Base-by-base conservation (phyloP, 2,329 filamentous ascomycete genomes). In the Phoma sp. region DNA sequence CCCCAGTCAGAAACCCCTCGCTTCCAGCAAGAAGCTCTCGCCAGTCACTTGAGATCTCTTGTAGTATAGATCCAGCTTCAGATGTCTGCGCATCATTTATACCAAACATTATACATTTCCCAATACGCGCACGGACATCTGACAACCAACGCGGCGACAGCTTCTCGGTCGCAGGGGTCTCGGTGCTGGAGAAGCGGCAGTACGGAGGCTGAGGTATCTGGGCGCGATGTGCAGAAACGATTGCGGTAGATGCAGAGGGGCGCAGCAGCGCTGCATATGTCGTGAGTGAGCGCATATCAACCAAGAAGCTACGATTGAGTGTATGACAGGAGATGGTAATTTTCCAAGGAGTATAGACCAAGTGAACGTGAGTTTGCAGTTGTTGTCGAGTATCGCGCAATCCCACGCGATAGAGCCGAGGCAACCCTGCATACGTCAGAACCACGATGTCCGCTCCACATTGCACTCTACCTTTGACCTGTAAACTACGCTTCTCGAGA, bases 31-130 rank as follows among this genome's bases (percentile, higher is more conserved):
- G 76, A 52, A 95, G 76, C 61, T 85, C 83, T 38, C 89, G 79
- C 91, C 91, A 95, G 60, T 91, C 85, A 7, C 69, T 73, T 2
- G 84, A 81, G 22, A 93, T 70, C 35, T 83, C 79, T 40, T 80
- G 76, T 23, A 90, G 68, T n/a, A 93, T 81, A 1, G 67, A 67
- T 0, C 82, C 84, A 0, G 87, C 88, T 44, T 83, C 80, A 6
- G 75, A 63, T 4, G 84, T 77, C 68, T 92, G 89, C 27, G 72
- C 65, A 1, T 76, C 73, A n/a, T 77, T 77, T 62, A 90, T 80
- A 2, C 90, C 90, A 68, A 91, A 93, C 58, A 82, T 83, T 61
- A 93, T 84, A 71, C 90, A 93, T 75, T 86, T 87, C 2, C 89
- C 90, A 25, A 93, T 77, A 14, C 90, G 83, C 11, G 78, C 67